Conservation (phyloP, 106 monocot species). For the Dendrobium chrysotoxum region DNA sequence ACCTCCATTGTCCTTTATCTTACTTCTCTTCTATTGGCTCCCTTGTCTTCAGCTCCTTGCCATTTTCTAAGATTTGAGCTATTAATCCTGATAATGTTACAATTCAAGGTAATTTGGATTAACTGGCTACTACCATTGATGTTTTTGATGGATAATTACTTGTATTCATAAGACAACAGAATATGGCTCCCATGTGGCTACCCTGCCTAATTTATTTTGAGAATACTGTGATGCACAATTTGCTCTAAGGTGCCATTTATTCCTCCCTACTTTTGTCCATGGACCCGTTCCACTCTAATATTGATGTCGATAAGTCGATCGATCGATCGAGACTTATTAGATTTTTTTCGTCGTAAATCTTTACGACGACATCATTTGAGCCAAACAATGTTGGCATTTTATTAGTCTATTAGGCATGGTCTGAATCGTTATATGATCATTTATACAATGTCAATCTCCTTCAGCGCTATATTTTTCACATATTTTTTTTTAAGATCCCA, state of each 20-base stretch:
- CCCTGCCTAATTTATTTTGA: slow-evolving; percentile 1
- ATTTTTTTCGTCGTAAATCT: not conserved
- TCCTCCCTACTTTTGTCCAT: slow-evolving; percentile 2
- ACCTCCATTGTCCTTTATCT: slow-evolving; percentile 1
- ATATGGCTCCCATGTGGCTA: slow-evolving; percentile 8
- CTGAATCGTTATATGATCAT: not conserved
- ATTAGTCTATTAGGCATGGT: not conserved
- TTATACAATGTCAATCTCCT: not conserved
- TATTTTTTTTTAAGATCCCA: not conserved
- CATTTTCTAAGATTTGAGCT: not conserved
- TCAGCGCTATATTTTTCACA: not conserved
- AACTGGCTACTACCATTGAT: not conserved
- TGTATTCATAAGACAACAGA: slow-evolving; percentile 6
- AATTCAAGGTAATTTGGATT: not conserved
- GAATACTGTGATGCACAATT: not conserved
- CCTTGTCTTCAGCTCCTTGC: not conserved
- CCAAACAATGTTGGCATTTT: not conserved
- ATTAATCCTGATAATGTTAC: not conserved
- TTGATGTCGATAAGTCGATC: not conserved
- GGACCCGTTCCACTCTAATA: not conserved
- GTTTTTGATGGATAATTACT: slow-evolving; percentile 1
- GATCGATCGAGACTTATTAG: not conserved
- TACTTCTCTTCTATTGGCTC: not conserved
- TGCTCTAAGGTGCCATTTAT: slow-evolving; percentile 8
- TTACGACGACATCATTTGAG: not conserved